Evolutionary conservation across 768 basidiomycete genomes (phyloP).

Genomic region (Coprinopsis sp.): DNA sequence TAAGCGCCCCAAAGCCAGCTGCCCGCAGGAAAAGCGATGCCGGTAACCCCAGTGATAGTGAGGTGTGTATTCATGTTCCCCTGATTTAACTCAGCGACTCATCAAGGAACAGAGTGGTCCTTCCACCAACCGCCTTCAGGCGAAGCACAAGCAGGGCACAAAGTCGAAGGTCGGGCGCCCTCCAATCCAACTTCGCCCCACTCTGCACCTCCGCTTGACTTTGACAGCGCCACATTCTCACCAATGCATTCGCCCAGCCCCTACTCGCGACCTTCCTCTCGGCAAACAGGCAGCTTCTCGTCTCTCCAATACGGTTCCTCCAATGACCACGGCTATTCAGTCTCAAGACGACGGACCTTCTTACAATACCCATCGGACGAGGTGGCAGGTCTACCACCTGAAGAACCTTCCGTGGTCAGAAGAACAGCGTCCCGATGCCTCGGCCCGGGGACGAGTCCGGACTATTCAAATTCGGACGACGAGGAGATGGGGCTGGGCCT

Average conservation of each 20-base stretch:
- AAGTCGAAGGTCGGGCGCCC: constrained; percentile 53
- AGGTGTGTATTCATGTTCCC: constrained; percentile 41
- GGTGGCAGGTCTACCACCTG: constrained; percentile 18
- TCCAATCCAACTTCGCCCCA: constrained; percentile 68
- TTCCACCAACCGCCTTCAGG: constrained; percentile 39
- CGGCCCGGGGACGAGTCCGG: constrained; percentile 43
- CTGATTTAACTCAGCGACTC: neutral
- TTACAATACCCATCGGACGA: constrained; percentile 17
- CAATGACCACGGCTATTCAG: constrained; percentile 37
- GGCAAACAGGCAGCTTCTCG: constrained; percentile 28
- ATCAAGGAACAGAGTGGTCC: constrained; percentile 2
- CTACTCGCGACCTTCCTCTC: constrained; percentile 62
- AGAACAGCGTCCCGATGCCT: constrained; percentile 59
- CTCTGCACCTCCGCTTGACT: constrained; percentile 20
- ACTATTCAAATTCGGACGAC: constrained; percentile 50
- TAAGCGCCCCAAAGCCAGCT: constrained; percentile 63
- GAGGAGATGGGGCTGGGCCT: constrained; percentile 52
- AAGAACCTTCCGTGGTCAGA: constrained; percentile 38
- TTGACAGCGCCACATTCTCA: constrained; percentile 24
- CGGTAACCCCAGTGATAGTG: constrained; percentile 71
- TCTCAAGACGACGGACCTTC: constrained; percentile 39
- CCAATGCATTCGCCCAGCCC: constrained; percentile 39
- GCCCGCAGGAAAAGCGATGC: constrained; percentile 70
- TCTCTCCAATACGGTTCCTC: constrained; percentile 11
- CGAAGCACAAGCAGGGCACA: constrained; percentile 35